Conservation (phyloP, 306 rosid genomes). For the Gastrolobium bilobum region DNA sequence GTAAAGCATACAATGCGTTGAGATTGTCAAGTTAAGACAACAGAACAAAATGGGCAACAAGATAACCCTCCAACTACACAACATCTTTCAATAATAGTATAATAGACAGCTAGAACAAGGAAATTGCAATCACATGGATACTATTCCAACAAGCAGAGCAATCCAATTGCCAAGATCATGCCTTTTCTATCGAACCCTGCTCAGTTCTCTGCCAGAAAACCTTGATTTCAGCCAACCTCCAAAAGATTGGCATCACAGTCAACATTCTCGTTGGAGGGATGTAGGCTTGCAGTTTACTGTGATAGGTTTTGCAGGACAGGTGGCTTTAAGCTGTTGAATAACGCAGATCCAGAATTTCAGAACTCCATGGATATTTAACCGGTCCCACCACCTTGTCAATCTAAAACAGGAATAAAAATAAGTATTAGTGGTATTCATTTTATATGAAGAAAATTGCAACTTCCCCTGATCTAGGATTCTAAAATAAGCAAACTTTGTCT, state of each 20-base stretch:
- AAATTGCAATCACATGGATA: constrained; percentile 25
- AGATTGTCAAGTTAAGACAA: constrained; percentile 28
- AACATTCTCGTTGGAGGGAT: constrained; percentile 29
- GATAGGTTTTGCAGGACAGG: constrained; percentile 48
- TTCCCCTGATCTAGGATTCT: constrained; percentile 5
- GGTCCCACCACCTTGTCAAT: constrained; percentile 40
- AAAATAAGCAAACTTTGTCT: constrained; percentile 3
- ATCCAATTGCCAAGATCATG: constrained; percentile 33
- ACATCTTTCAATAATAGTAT: neutral
- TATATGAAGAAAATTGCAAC: constrained; percentile 16
- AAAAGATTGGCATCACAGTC: constrained; percentile 33
- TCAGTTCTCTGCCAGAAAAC: constrained; percentile 48
- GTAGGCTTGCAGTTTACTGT: constrained; percentile 49
- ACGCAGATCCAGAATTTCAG: constrained; percentile 49
- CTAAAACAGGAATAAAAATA: constrained; percentile 38
- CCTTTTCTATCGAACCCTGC: constrained; percentile 45
- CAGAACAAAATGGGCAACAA: neutral
- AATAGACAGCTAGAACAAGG: constrained; percentile 16
- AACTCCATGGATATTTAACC: constrained; percentile 52
- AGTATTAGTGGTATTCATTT: constrained; percentile 21
- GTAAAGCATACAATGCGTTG: neutral
- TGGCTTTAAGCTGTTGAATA: constrained; percentile 55
- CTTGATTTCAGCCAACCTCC: constrained; percentile 48
- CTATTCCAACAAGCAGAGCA: constrained; percentile 49
- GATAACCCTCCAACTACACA: constrained; percentile 27